Base-by-base conservation (phyloP, 1,284 basidiomycete species). In the Pseudomicrostroma phylloplanum region DNA sequence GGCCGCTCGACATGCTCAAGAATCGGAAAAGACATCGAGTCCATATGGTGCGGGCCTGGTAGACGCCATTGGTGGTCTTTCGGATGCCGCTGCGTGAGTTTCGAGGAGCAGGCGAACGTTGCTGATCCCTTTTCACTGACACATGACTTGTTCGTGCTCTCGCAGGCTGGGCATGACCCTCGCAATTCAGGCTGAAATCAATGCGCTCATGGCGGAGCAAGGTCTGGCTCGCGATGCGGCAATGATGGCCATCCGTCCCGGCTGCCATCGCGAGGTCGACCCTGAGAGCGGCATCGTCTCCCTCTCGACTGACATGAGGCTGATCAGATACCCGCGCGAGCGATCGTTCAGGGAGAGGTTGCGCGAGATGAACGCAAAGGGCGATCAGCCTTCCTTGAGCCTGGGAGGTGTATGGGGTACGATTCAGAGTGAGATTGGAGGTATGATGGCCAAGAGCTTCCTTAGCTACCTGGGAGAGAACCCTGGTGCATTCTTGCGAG, bases 11-110 rank as follows among this genome's bases (percentile, higher is more conserved):
- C n/a, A 17, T 25, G 21, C 25, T 13, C 25, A 19, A 15, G 30
- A 36, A 9, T 36, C 30, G 30, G 30, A 36, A 9, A 36, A 36
- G 30, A 36, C 21, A 19, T 65, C 19, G 39, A 40, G 36, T 41
- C 39, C 56, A 0, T 74, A 78, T 55, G 80, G 80, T 0, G 69
- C 77, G 2, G 81, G 81, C 2, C 69, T 82, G 21, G 68, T 82
- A 17, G 81, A 81, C 63, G 73, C 76, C 4, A 73, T 82, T 13
- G 81, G 80, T n/a, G 81, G 81, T 0, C 70, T 82, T 36, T 69
- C 74, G 55, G 81, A 81, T 56, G 76, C 79, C 1, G 77, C 79
- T 0, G 63, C 73, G 46, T 73, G 39, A 69, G 69, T 11, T 56
- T 67, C 26, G 13, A 19, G n/a, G 69, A 74, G 41, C 65, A 70